phyloP scores from a whole-genome alignment of 352 stramenopile genomes.

The Pythium rhizo-oryzae region DNA sequence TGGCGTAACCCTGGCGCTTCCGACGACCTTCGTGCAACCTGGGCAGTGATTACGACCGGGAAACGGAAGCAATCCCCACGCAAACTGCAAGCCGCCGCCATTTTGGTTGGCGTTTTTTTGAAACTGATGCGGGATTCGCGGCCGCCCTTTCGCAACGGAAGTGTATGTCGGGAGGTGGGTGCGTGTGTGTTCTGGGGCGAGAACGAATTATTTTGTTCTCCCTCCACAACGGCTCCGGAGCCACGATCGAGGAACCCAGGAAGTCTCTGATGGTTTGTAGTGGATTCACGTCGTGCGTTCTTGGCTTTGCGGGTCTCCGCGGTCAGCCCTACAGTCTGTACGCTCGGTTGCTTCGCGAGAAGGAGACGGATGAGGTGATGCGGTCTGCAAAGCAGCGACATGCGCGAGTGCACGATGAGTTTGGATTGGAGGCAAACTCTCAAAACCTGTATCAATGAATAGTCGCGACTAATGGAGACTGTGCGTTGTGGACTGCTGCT shows the following conservation, averaged over 20 bases:
- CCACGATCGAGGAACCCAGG: too few relatives aligned
- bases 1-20: too few relatives aligned
- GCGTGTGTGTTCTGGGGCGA: not conserved
- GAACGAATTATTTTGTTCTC: not conserved
- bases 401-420: conserved; percentile 1
- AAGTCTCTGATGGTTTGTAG: not conserved
- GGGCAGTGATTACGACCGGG: not conserved
- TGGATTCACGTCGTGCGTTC: not conserved
- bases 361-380: not conserved
- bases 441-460: not conserved
- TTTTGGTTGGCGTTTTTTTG: not conserved
- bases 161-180: not conserved
- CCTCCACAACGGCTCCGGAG: too few relatives aligned
- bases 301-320: not conserved
- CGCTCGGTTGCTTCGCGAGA: not conserved
- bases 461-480: not conserved
- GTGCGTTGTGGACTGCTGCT: not conserved
- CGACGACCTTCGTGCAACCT: conserved; percentile 1
- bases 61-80: not conserved
- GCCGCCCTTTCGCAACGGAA: not conserved
- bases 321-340: not conserved
- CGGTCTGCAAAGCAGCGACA: conserved; percentile 5
- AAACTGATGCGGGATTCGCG: not conserved
- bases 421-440: not conserved
- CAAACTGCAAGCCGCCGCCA: too few relatives aligned